phyloP scores from a whole-genome alignment of 1,284 basidiomycete species.

The Stereum hirsutum region DNA sequence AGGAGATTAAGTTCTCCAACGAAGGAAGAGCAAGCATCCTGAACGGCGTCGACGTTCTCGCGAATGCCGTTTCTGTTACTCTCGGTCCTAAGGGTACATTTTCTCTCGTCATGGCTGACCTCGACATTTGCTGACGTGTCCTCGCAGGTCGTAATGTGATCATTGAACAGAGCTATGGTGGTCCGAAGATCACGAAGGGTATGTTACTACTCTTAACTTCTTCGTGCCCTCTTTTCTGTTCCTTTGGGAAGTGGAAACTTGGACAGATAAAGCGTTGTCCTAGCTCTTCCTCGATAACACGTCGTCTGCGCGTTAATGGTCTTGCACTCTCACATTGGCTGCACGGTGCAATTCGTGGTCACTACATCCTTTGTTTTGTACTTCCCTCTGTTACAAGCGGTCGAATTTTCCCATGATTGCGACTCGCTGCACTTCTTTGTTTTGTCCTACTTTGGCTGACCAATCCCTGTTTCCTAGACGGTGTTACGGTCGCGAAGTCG shows the following conservation, averaged over 20 bases:
- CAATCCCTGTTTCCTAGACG: conserved; percentile 45
- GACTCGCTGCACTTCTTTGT: background rate
- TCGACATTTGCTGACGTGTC: conserved; percentile 15
- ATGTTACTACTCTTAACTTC: conserved; percentile 18
- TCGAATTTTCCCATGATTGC: too few relatives aligned
- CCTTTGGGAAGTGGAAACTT: background rate
- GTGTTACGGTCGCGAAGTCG: conserved; percentile 96
- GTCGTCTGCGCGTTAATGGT: background rate
- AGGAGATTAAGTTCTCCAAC: conserved; percentile 97
- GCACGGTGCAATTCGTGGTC: background rate
- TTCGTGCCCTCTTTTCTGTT: conserved; percentile 1
- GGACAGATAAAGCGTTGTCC: too few relatives aligned
- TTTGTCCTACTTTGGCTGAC: background rate
- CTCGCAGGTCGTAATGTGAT: conserved; percentile 87
- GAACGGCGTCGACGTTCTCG: conserved; percentile 92
- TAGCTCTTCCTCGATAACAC: background rate
- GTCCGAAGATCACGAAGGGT: conserved; percentile 98
- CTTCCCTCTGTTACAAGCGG: background rate
- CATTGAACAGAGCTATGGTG: conserved; percentile 96
- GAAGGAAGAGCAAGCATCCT: conserved; percentile 92
- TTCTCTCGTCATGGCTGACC: background rate
- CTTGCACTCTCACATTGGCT: background rate
- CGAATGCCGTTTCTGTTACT: conserved; percentile 92
- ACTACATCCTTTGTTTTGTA: background rate
- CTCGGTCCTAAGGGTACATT: conserved; percentile 87